Evolutionary conservation across 192 early-diverging fungal genomes (phyloP).

Genomic region (Backusella morwellensis): DNA sequence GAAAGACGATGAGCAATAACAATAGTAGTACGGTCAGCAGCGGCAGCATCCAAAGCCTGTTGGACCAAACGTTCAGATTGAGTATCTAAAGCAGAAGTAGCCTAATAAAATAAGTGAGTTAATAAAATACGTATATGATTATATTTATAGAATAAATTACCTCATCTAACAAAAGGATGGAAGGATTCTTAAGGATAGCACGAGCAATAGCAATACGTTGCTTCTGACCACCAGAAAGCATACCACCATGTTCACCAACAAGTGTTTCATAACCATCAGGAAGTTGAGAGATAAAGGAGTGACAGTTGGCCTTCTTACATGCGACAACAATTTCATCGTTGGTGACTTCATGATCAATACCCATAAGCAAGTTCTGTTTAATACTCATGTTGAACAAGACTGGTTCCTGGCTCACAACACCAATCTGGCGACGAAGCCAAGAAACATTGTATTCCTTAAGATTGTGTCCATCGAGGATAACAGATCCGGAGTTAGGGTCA

Average conservation of each 20-base stretch:
- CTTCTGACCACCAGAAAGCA: conserved; percentile 88
- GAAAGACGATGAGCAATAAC: conserved; percentile 90
- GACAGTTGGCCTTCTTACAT: conserved; percentile 66
- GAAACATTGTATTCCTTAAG: conserved; percentile 73
- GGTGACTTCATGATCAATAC: conserved; percentile 44
- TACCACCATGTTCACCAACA: conserved; percentile 76
- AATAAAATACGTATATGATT: neutral
- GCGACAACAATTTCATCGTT: conserved; percentile 70
- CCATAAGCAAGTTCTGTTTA: conserved; percentile 78
- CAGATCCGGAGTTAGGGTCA: conserved; percentile 46
- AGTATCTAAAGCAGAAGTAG: conserved; percentile 84
- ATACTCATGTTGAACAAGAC: conserved; percentile 76
- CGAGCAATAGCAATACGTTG: conserved; percentile 95
- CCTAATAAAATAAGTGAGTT: conserved; percentile 1
- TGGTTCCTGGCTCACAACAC: conserved; percentile 88
- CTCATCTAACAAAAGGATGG: conserved; percentile 82
- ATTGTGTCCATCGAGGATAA: conserved; percentile 74
- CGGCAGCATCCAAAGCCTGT: conserved; percentile 72
- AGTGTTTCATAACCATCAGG: conserved; percentile 79
- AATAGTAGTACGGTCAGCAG: conserved; percentile 80
- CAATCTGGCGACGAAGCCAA: conserved; percentile 83
- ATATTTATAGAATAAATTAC: conserved; percentile 35
- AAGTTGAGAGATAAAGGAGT: conserved; percentile 79
- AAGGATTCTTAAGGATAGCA: conserved; percentile 83
- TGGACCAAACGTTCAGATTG: conserved; percentile 76